Evolutionary conservation across 192 early-diverging fungal species (phyloP).

Genomic region (Backusella sp.): DNA sequence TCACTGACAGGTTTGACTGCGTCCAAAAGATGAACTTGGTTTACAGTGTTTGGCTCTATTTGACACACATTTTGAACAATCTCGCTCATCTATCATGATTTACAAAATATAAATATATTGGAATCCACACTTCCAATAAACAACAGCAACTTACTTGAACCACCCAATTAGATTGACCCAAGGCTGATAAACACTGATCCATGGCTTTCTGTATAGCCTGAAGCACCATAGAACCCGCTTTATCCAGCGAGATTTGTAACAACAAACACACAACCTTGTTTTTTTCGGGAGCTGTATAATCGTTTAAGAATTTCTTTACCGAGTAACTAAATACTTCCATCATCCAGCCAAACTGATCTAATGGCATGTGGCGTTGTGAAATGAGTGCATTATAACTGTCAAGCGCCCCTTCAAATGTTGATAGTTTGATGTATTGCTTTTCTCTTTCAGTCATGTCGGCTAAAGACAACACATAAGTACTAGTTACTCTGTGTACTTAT

Average conservation of each 20-base stretch:
- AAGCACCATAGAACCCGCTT: neutral
- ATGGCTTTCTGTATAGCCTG: neutral
- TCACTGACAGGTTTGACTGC: neutral
- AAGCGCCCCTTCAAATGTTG: neutral
- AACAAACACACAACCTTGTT: neutral
- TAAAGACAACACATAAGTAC: neutral
- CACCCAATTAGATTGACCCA: neutral
- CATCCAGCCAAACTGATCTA: slow-evolving; percentile 11
- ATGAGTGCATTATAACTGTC: neutral
- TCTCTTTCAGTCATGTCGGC: neutral
- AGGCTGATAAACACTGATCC: slow-evolving; percentile 5
- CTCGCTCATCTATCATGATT: neutral
- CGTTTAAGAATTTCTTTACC: neutral
- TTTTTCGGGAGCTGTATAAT: neutral
- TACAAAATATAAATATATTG: neutral
- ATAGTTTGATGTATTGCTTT: neutral
- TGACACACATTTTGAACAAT: neutral
- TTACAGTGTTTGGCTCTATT: neutral
- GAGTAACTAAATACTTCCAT: slow-evolving; percentile 9
- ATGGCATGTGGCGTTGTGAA: neutral
- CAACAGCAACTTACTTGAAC: neutral
- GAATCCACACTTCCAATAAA: neutral
- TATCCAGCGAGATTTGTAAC: neutral
- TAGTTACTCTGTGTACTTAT: neutral
- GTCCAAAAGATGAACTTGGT: slow-evolving; percentile 1